Base-by-base conservation (phyloP, 768 basidiomycete genomes). In the Pholiota microspora region DNA sequence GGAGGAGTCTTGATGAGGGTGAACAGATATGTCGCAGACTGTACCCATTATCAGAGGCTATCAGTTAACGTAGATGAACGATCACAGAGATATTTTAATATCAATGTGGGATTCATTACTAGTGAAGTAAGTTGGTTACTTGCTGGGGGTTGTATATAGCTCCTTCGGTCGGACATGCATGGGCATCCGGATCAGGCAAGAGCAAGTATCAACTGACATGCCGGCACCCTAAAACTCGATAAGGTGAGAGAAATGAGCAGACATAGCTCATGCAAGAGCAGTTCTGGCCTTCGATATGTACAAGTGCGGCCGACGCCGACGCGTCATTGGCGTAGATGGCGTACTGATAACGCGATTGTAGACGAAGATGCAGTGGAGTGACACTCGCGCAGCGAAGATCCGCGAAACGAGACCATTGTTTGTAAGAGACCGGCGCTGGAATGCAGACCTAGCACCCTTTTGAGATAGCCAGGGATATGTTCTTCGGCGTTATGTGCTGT, bases 1-100 rank as follows among this genome's bases (percentile, higher is more conserved):
- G 64, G 75, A 75, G 29, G 59, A 60, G 23, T 59, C 62, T 47
- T 57, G 32, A 59, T 57, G 46, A 51, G 45, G 54, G 34, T 51
- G 21, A 44, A 32, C 25, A n/a, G 24, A 53, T 46, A 15, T 40
- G 35, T 35, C 46, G 15, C 32, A 32, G 27, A 24, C 35, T 24
- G 23, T 27, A n/a, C n/a, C n/a, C 29, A 31, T 16, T 48, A 38
- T 54, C 24, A 15, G 29, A 31, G 29, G 34, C 42, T 24, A 42
- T 49, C 38, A 38, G 36, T 42, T 49, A 49, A 48, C 36, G 31
- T 44, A 21, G 16, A 47, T 38, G 15, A 46, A 48, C 8, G 51
- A 42, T 51, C 28, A 51, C 38, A 32, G 44, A 29, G 51, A 24
- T 31, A 27, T 42, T 51, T 51, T 44, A 51, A 51, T 51, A 42